Percentiles rank a stretch among this genome's conserved stretches.
phyloP scores from a whole-genome alignment of 805 yeast genomes.

The Yarrowia divulgata region DNA sequence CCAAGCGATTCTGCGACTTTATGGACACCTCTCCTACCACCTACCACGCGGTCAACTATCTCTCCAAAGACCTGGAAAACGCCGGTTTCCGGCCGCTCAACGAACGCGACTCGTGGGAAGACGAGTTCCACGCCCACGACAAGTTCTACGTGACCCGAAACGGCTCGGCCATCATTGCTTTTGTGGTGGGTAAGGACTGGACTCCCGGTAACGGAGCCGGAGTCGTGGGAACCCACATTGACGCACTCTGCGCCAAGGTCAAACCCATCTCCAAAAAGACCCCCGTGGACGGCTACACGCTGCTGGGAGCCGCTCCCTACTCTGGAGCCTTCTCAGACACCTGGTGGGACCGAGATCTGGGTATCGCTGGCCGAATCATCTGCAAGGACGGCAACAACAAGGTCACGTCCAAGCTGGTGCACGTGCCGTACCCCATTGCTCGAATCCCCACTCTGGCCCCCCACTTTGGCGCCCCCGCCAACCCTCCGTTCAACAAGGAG shows the following conservation, averaged over 20 bases:
- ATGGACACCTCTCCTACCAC: conserved; percentile 76
- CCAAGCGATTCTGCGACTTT: conserved; percentile 58
- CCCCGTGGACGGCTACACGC: conserved; percentile 72
- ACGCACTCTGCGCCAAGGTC: conserved; percentile 67
- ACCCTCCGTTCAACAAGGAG: conserved; percentile 73
- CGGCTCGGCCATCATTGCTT: conserved; percentile 73
- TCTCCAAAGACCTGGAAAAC: conserved; percentile 52
- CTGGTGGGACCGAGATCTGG: conserved; percentile 87
- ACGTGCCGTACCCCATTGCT: conserved; percentile 58
- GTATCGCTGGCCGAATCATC: conserved; percentile 77
- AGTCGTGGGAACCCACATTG: conserved; percentile 72
- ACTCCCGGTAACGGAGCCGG: conserved; percentile 64
- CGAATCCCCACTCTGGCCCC: conserved; percentile 82
- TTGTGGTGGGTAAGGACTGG: conserved; percentile 72
- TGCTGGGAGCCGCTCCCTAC: conserved; percentile 81
- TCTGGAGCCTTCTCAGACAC: conserved; percentile 68
- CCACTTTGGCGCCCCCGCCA: conserved; percentile 74
- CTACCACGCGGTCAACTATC: conserved; percentile 64
- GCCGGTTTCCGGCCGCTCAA: conserved; percentile 66
- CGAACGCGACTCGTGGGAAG: conserved; percentile 61
- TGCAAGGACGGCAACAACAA: conserved; percentile 52
- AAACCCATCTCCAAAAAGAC: conserved; percentile 71
- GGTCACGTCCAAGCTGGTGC: conserved; percentile 47
- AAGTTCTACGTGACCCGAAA: conserved; percentile 65
- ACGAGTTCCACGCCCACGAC: conserved; percentile 43